These are phyloP conservation scores for Microthyrium microscopicum DNA, from an alignment of 2,329 filamentous ascomycete genomes.

Conservation along the genomic window DNA sequence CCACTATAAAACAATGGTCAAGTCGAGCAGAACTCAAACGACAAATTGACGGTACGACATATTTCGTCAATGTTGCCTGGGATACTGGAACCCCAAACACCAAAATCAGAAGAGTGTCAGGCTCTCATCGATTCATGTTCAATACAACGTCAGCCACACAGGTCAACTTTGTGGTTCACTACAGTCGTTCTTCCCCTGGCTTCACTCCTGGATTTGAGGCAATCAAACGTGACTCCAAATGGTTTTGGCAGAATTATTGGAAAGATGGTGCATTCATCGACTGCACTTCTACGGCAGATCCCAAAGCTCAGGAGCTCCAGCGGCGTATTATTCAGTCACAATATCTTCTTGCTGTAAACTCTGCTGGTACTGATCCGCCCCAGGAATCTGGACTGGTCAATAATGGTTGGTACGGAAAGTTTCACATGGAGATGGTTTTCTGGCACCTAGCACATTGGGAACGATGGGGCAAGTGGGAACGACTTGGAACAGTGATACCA, in stretches of 20 bases:
- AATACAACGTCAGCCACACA: no score
- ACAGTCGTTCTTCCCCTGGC: no score
- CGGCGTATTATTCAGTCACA: constrained; percentile 36
- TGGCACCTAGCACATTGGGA: constrained; percentile 37
- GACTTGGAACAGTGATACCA: constrained; percentile 30
- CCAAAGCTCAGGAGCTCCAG: constrained; percentile 33
- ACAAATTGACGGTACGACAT: no score
- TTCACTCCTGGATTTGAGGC: no score
- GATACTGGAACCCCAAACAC: no score
- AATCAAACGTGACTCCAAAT: constrained; percentile 21
- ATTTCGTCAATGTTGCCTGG: no score
- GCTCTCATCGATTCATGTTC: no score
- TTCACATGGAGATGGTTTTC: constrained; percentile 38
- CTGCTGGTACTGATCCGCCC: constrained; percentile 30
- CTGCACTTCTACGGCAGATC: constrained; percentile 23
- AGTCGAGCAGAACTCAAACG: no score
- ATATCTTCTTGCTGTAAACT: constrained; percentile 37
- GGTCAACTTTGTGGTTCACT: no score
- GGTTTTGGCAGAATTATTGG: constrained; percentile 36
- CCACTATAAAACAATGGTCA: no score
- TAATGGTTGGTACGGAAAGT: constrained; percentile 40
- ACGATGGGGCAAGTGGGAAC: constrained; percentile 31
- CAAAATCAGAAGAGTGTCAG: no score
- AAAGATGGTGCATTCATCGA: constrained; percentile 35
- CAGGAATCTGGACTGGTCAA: constrained; percentile 35